Percentiles rank a stretch among this genome's conserved stretches.
These are phyloP conservation scores for Ceratonia siliqua DNA, from an alignment of 306 rosid species.

Conservation along the genomic window DNA sequence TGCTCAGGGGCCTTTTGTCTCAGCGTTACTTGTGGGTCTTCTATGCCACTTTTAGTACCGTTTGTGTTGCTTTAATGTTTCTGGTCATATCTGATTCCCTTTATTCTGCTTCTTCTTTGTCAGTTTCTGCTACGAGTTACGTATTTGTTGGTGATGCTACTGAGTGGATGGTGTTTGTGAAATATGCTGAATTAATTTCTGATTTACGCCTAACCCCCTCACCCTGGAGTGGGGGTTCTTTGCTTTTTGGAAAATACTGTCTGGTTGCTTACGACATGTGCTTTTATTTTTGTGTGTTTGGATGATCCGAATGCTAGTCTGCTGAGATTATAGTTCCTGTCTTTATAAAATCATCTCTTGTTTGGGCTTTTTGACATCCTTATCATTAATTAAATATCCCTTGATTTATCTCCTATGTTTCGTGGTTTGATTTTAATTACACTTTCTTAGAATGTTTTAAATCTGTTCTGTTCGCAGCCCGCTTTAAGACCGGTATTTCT, in stretches of 20 bases:
- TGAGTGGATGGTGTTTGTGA: background rate
- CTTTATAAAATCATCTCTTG: background rate
- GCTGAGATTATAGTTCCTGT: background rate
- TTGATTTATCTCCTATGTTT: background rate
- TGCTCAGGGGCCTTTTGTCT: conserved; percentile 27
- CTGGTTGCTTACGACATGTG: background rate
- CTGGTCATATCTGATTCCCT: background rate
- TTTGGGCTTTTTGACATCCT: background rate
- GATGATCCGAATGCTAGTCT: background rate
- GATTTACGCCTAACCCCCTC: background rate
- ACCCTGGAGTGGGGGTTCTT: background rate
- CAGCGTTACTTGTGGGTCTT: conserved; percentile 34
- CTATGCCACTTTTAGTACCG: conserved; percentile 22
- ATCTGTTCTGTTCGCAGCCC: background rate
- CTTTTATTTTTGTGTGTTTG: background rate
- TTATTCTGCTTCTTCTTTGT: conserved; percentile 24
- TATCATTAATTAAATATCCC: background rate
- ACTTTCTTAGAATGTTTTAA: background rate
- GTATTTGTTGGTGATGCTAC: background rate
- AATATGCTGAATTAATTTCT: background rate
- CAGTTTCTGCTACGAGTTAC: conserved; percentile 27
- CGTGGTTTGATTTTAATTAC: background rate
- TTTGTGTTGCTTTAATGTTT: conserved; percentile 6
- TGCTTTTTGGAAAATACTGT: background rate
- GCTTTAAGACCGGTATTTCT: background rate